Base-by-base conservation (phyloP, 768 basidiomycete species). In the Calvatia gigantea region DNA sequence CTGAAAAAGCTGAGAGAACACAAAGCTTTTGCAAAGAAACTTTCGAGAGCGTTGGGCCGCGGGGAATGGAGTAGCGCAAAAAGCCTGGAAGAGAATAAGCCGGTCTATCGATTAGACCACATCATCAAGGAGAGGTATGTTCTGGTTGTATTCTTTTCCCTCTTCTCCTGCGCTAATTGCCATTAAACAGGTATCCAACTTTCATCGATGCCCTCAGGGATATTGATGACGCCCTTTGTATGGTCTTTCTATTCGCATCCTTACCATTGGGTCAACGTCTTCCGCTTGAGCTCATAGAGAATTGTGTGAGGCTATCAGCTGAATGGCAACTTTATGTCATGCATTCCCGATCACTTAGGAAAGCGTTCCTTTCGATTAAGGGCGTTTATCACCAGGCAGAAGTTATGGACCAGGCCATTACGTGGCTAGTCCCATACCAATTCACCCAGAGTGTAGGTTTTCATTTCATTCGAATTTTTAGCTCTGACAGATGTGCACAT, bases 251-350 rank as follows among this genome's bases (percentile, higher is more conserved):
- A 33, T 98, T 98, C 66, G 86, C 96, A 7, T 86, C 88, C 8
- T 80, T 99, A 12, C 96, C 96, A 33, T 89, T 92, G n/a, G 87
- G 84, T 62, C 78, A 85, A 58, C 85, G 87, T 28, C 77, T 98
- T 21, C 86, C 94, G 2, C 76, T 90, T 1, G 83, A 90, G 44
- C 80, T 97, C 60, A 83, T 96, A 49, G 86, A 93, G 66, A 96
- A 95, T 67, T 98, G 97, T 69, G 78, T 87, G 27, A 85, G 91
- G 44, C 80, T 99, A 31, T 83, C 93, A 6, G 85, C 93, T 17
- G 94, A 99, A 77, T 99, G 96, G 96, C 93, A 98, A 69, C 75
- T 98, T 28, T 99, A 94, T 72, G 80, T 95, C 35, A 91, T 98
- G 84, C 89, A 93, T 65, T 84, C 91, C 1, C 82, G 79, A 58